phyloP scores from a whole-genome alignment of 495 filamentous ascomycete genomes.

The Penicillium mononematosum region DNA sequence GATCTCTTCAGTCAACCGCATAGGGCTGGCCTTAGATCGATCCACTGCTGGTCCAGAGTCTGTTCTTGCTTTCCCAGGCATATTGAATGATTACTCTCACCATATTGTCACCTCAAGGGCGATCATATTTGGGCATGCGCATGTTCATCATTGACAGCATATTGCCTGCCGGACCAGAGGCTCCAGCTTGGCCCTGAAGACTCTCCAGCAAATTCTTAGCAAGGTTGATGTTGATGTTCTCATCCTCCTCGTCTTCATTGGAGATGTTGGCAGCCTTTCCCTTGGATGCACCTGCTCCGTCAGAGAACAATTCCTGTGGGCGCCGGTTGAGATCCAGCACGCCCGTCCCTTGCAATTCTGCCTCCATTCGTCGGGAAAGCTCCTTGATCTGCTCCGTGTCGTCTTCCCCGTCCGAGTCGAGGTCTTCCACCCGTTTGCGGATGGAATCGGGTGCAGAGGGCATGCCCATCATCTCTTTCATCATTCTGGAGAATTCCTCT shows the following conservation, averaged over 20 bases:
- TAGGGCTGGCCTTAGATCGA: neutral
- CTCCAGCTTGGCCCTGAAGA: constrained; percentile 83
- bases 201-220: constrained; percentile 90
- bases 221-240: constrained; percentile 80
- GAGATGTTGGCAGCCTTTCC: constrained; percentile 24
- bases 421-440: constrained; percentile 44
- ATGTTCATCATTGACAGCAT: constrained; percentile 83
- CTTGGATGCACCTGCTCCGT: constrained; percentile 17
- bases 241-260: constrained; percentile 42
- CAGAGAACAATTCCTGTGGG: constrained; percentile 24
- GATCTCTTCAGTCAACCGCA: neutral
- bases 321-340: constrained; percentile 63
- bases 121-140: constrained; percentile 73
- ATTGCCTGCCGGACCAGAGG: constrained; percentile 82
- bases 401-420: constrained; percentile 50
- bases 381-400: constrained; percentile 69
- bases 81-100: neutral
- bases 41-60: neutral
- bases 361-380: constrained; percentile 74
- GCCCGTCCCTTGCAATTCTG: constrained; percentile 74
- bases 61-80: neutral
- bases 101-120: constrained; percentile 13
- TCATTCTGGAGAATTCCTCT: constrained; percentile 78
- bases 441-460: constrained; percentile 43
- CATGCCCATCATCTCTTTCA: constrained; percentile 94